Percentiles rank a stretch among this genome's conserved stretches.
phyloP scores from a whole-genome alignment of 495 filamentous ascomycete species.

The Chaetomium tenue region DNA sequence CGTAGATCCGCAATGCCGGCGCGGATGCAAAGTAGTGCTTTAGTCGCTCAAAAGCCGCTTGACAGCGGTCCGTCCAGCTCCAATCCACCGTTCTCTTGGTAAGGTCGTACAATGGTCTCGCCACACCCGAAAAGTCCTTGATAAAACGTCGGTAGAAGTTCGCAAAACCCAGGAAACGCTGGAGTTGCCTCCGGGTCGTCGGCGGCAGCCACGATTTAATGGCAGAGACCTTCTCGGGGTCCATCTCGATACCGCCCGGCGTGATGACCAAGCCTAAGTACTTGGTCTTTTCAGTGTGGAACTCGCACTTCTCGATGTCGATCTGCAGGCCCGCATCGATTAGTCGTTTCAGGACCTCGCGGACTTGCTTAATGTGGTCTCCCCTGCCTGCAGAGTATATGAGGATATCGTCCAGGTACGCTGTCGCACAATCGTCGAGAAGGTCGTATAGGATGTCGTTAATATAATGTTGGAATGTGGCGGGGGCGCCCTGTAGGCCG shows the following conservation, averaged over 20 bases:
- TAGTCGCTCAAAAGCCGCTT: conserved; percentile 1
- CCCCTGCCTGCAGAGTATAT: not conserved
- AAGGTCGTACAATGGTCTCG: not conserved
- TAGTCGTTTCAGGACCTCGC: not conserved
- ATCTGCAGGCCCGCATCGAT: no score
- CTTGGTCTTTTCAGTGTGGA: no score
- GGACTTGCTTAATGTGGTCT: not conserved
- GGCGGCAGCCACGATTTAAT: not conserved
- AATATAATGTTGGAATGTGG: not conserved
- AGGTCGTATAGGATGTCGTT: not conserved
- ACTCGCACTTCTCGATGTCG: no score
- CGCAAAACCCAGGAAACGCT: conserved; percentile 10
- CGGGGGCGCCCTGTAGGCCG: not conserved
- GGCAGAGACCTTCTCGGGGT: conserved; percentile 17
- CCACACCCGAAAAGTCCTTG: not conserved
- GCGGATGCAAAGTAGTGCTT: not conserved
- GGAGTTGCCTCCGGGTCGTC: not conserved
- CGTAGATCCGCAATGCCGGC: not conserved
- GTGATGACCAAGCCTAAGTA: no score
- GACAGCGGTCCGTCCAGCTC: not conserved
- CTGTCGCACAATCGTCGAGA: not conserved
- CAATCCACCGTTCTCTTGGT: not conserved
- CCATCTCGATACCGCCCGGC: not conserved
- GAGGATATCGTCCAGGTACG: not conserved
- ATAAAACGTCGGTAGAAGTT: conserved; percentile 26